A percentile compares a stretch with the other conserved stretches of the same genome.
Evolutionary conservation across 2,329 filamentous ascomycete species (phyloP).

Genomic region (Biscogniauxia mediterranea): DNA sequence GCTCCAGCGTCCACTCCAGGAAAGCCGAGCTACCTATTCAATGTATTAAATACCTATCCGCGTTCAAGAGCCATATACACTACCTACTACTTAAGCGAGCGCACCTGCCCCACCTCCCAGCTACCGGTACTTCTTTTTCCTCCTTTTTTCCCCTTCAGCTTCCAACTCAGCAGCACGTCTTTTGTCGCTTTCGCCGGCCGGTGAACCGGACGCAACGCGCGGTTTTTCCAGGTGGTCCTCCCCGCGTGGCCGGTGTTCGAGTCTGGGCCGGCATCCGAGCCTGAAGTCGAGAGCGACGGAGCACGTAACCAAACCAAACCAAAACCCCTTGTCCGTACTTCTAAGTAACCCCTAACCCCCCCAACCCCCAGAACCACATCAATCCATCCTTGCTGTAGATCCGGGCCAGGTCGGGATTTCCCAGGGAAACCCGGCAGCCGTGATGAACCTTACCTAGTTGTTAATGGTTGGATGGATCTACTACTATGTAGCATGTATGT

Average conservation of each 20-base stretch:
- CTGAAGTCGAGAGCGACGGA: neutral
- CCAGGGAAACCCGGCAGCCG: neutral
- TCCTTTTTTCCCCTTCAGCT: no score
- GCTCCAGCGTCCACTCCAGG: slow-evolving; percentile 4
- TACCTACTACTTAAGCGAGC: slow-evolving; percentile 7
- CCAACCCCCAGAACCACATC: no score
- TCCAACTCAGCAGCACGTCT: no score
- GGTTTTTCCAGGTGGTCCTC: no score
- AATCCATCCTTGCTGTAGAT: neutral
- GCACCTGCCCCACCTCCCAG: neutral
- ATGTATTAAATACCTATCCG: slow-evolving; percentile 5
- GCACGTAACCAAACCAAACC: no score
- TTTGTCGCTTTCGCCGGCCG: no score
- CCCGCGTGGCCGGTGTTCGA: neutral
- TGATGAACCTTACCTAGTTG: neutral
- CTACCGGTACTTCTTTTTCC: neutral
- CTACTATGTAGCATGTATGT: no score
- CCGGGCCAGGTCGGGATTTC: neutral
- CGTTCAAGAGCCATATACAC: slow-evolving; percentile 1
- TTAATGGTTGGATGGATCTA: no score
- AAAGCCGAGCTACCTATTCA: slow-evolving; percentile 7
- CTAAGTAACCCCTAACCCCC: no score
- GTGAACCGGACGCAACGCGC: slow-evolving; percentile 4
- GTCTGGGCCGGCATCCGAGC: neutral
- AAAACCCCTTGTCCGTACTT: no score